Conservation (phyloP, 1,139 yeast genomes). For the Meyerozyma athensensis region DNA sequence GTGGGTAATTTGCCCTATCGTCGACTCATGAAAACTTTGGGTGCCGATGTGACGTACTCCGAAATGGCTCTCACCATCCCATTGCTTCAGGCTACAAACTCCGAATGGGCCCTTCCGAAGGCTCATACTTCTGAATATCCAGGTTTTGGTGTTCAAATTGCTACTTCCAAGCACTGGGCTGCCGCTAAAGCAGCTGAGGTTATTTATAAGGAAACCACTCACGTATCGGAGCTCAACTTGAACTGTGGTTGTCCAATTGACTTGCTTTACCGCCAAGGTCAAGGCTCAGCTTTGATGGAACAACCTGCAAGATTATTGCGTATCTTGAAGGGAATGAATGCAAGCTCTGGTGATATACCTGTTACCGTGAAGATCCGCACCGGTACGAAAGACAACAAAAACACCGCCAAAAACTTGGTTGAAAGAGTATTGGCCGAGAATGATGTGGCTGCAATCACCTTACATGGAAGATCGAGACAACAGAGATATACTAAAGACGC, state of each 20-base stretch:
- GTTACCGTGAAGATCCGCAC: constrained; percentile 89
- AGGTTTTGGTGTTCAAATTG: constrained; percentile 91
- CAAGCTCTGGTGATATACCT: constrained; percentile 84
- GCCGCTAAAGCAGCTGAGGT: constrained; percentile 89
- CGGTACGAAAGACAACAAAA: constrained; percentile 81
- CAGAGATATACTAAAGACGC: constrained; percentile 90
- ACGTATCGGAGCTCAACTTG: constrained; percentile 75
- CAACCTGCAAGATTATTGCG: constrained; percentile 79
- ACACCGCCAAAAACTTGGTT: constrained; percentile 76
- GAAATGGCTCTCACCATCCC: constrained; percentile 95
- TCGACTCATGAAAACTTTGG: constrained; percentile 82
- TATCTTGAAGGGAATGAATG: constrained; percentile 83
- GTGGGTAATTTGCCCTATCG: constrained; percentile 97
- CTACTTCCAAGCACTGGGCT: constrained; percentile 90
- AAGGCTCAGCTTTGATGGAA: constrained; percentile 91
- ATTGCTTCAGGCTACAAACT: constrained; percentile 78
- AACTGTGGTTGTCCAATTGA: constrained; percentile 99
- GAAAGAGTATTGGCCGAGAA: constrained; percentile 68
- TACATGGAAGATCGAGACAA: constrained; percentile 95
- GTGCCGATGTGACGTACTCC: constrained; percentile 89
- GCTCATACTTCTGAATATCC: constrained; percentile 81
- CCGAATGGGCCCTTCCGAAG: constrained; percentile 97
- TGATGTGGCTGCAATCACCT: constrained; percentile 84
- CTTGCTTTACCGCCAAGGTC: constrained; percentile 84
- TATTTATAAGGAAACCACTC: constrained; percentile 48